These are phyloP conservation scores for Fusarium protoensiforme DNA, from an alignment of 2,329 filamentous ascomycete species.

Conservation along the genomic window DNA sequence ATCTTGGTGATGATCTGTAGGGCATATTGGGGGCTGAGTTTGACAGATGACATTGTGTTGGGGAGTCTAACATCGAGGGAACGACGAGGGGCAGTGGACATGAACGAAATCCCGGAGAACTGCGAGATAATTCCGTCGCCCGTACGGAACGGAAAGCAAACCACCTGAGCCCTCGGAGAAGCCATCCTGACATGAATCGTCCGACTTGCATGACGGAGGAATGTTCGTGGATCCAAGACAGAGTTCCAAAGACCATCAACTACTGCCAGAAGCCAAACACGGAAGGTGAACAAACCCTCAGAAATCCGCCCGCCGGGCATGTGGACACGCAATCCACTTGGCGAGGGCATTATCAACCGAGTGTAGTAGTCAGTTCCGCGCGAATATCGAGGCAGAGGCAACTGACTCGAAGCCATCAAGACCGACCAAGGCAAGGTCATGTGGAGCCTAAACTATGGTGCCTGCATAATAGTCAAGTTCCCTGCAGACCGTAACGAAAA, in stretches of 20 bases:
- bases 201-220: slow-evolving; percentile 6
- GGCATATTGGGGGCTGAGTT: not conserved
- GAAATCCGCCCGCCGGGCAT: not conserved
- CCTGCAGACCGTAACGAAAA: slow-evolving; percentile 7
- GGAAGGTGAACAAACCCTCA: slow-evolving; percentile 7
- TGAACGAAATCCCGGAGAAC: not conserved
- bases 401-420: slow-evolving; percentile 29
- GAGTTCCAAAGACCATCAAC: not conserved
- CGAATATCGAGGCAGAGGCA: not conserved
- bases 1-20: not conserved
- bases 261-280: slow-evolving; percentile 6
- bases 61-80: not conserved
- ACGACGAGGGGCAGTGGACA: not conserved
- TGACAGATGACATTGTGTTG: not conserved
- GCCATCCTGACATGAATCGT: not conserved
- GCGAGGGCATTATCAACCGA: slow-evolving; percentile 2
- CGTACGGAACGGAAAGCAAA: slow-evolving; percentile 6
- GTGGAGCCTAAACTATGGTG: slow-evolving; percentile 20
- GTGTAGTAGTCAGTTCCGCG: not conserved
- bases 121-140: not conserved
- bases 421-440: slow-evolving; percentile 1
- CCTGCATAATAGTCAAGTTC: not conserved
- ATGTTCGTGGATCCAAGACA: slow-evolving; percentile 8
- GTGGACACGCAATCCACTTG: slow-evolving; percentile 4
- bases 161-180: not conserved